phyloP scores from a whole-genome alignment of 768 basidiomycete species.

The Phylloporus sp. region DNA sequence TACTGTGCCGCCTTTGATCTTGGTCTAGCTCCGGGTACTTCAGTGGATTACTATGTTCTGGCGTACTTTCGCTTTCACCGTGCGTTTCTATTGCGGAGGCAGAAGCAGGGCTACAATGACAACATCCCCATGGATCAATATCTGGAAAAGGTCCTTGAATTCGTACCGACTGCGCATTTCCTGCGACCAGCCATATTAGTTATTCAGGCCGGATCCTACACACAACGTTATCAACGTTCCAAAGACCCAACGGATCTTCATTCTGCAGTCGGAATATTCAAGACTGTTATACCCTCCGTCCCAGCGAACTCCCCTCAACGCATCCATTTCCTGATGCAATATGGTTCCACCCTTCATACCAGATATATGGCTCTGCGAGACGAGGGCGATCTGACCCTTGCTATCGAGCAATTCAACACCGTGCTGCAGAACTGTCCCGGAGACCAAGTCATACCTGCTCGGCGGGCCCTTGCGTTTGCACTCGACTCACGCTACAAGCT shows the following conservation, averaged over 20 bases:
- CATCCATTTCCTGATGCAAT: constrained; percentile 10
- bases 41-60: neutral
- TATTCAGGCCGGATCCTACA: constrained; percentile 10
- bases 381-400: constrained; percentile 19
- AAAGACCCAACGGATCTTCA: constrained; percentile 15
- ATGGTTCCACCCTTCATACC: constrained; percentile 15
- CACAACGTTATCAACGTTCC: constrained; percentile 9
- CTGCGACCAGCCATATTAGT: constrained; percentile 8
- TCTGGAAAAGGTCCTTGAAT: constrained; percentile 8
- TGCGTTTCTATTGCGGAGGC: neutral
- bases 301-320: constrained; percentile 12
- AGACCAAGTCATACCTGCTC: constrained; percentile 2
- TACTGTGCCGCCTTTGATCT: constrained; percentile 18
- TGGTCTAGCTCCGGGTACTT: constrained; percentile 4
- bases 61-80: constrained; percentile 12
- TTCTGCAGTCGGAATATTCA: constrained; percentile 2
- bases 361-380: constrained; percentile 11
- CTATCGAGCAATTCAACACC: constrained; percentile 8
- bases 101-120: neutral
- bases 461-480: constrained; percentile 4
- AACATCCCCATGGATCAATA: constrained; percentile 1
- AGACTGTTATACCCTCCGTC: constrained; percentile 4
- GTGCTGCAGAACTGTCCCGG: constrained; percentile 6
- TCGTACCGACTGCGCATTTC: constrained; percentile 4
- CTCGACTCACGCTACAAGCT: constrained; percentile 10